phyloP scores from a whole-genome alignment of 371 early-diverging fungal species.

The Zychaea mexicana region DNA sequence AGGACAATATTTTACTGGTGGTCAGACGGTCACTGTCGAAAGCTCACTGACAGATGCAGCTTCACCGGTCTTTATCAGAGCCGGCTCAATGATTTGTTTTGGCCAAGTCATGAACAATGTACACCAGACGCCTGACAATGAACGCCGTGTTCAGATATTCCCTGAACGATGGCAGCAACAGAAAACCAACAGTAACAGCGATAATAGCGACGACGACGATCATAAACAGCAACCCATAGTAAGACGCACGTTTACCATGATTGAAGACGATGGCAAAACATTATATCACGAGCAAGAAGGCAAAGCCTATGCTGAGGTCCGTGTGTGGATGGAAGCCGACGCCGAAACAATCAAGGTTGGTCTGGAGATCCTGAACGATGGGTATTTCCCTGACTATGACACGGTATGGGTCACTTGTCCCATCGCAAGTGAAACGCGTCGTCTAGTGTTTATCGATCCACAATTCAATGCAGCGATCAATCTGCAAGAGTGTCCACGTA shows the following conservation, averaged over 20 bases:
- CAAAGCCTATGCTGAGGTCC: slow-evolving; percentile 31
- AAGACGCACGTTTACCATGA: slow-evolving; percentile 22
- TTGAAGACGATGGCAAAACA: slow-evolving; percentile 47
- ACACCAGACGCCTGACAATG: slow-evolving; percentile 26
- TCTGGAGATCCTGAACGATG: slow-evolving; percentile 29
- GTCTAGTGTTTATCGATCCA: slow-evolving; percentile 9
- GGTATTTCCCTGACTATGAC: slow-evolving; percentile 42
- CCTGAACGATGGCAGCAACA: slow-evolving; percentile 18
- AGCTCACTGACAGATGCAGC: slow-evolving; percentile 24
- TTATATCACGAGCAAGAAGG: slow-evolving; percentile 34
- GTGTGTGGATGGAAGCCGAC: slow-evolving; percentile 27
- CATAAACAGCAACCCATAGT: background rate
- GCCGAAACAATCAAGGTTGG: slow-evolving; percentile 32
- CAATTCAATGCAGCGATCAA: background rate
- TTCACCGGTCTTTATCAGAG: slow-evolving; percentile 37
- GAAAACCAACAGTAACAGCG: slow-evolving; percentile 6
- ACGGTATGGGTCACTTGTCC: slow-evolving; percentile 46
- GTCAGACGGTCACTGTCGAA: slow-evolving; percentile 22
- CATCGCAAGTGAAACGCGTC: slow-evolving; percentile 39
- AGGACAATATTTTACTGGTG: slow-evolving; percentile 26
- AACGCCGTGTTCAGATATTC: slow-evolving; percentile 38
- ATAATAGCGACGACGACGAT: background rate
- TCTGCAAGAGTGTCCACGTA: background rate
- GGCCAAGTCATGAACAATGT: slow-evolving; percentile 39
- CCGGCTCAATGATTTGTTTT: slow-evolving; percentile 30